A percentile compares a stretch with the other conserved stretches of the same genome.
These are phyloP conservation scores for Rubia yunnanensis DNA, from an alignment of 257 asterid genomes.

Conservation along the genomic window DNA sequence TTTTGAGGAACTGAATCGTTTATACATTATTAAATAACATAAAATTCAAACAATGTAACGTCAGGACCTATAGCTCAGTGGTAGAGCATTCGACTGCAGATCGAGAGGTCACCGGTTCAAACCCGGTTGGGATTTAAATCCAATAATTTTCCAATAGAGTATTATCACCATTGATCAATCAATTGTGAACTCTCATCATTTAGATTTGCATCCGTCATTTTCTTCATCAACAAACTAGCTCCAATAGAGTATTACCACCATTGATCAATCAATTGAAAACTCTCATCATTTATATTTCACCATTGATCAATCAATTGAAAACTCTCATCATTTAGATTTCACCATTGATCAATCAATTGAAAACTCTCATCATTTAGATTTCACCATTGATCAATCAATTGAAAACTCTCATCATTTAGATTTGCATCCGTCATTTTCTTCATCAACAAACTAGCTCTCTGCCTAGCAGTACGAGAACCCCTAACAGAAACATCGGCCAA, in stretches of 20 bases:
- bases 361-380: too few species aligned
- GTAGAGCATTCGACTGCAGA: slow-evolving; percentile 1
- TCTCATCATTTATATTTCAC: slow-evolving; percentile 15
- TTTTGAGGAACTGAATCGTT: too few species aligned
- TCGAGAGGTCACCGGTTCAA: not conserved
- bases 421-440: slow-evolving; percentile 47
- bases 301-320: too few species aligned
- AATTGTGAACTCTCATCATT: too few species aligned
- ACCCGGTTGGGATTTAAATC: not conserved
- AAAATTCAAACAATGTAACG: not conserved
- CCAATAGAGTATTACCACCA: too few species aligned
- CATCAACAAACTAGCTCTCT: slow-evolving; percentile 54
- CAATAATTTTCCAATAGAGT: too few species aligned
- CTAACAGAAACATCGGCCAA: slow-evolving; percentile 67
- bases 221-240: too few species aligned
- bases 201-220: too few species aligned
- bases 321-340: too few species aligned
- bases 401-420: slow-evolving; percentile 9
- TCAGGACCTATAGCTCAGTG: not conserved
- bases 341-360: too few species aligned
- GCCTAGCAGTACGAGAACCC: slow-evolving; percentile 55
- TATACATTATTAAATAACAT: too few species aligned
- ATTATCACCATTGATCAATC: too few species aligned
- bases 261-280: slow-evolving; percentile 3
- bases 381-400: slow-evolving; percentile 14